phyloP scores from a whole-genome alignment of 106 monocot species.

The Cymbidium sinense region DNA sequence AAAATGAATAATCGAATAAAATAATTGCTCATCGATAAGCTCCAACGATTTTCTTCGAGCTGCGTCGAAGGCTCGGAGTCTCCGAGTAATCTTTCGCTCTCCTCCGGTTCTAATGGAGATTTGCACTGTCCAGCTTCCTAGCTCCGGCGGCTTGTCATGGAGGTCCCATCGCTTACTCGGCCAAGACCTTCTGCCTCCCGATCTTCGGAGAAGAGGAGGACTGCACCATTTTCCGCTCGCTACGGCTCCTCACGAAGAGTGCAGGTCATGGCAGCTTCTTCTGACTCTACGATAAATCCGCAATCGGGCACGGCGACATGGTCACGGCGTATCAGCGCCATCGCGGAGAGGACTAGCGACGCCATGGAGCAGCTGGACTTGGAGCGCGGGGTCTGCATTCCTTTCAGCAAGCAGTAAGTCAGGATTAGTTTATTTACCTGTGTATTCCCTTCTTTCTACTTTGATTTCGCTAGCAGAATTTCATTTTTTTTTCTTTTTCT shows the following conservation, averaged over 20 bases:
- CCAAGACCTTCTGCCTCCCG: neutral
- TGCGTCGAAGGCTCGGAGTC: neutral
- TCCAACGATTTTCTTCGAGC: too few relatives aligned
- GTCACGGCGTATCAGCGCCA: neutral
- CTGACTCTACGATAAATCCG: neutral
- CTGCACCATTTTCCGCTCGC: neutral
- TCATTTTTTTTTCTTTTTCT: neutral
- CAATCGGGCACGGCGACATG: neutral
- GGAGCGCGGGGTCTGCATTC: slow-evolving; percentile 94
- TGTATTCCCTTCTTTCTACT: neutral
- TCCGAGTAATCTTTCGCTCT: neutral
- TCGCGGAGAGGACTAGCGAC: slow-evolving; percentile 15
- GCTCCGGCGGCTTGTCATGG: neutral
- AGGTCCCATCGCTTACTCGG: neutral
- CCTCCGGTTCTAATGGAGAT: neutral
- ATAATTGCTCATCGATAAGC: too few relatives aligned
- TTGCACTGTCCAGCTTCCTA: neutral
- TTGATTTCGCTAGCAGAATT: neutral
- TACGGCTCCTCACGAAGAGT: neutral
- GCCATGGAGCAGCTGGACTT: slow-evolving; percentile 96
- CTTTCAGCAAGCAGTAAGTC: slow-evolving; percentile 70
- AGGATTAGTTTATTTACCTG: neutral
- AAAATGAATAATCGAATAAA: too few relatives aligned
- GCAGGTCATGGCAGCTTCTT: slow-evolving; percentile 1
- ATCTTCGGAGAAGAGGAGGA: neutral